Percentiles rank a stretch among this genome's conserved stretches.
Evolutionary conservation across 345 rosid species (phyloP).

Genomic region (Stellera chamaejasme): DNA sequence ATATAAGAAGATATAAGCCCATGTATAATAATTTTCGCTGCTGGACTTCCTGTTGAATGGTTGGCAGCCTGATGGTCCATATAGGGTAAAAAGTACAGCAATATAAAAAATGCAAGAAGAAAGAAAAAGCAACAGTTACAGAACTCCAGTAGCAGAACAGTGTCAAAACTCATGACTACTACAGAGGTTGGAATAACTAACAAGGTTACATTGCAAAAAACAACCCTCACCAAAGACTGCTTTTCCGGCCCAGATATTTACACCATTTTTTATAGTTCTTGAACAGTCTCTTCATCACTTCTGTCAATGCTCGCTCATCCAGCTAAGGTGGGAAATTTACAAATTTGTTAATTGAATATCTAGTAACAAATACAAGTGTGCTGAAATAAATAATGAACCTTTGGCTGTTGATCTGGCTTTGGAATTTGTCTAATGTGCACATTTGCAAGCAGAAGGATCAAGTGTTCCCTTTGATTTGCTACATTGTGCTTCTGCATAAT

Average conservation of each 20-base stretch:
- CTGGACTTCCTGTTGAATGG: conserved; percentile 91
- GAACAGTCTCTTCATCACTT: conserved; percentile 53
- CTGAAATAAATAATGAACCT: conserved; percentile 25
- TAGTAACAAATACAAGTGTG: conserved; percentile 3
- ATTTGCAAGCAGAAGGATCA: conserved; percentile 55
- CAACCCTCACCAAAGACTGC: conserved; percentile 52
- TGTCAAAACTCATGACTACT: too few relatives aligned
- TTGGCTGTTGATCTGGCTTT: conserved; percentile 41
- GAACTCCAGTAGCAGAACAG: not conserved
- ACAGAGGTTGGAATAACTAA: not conserved
- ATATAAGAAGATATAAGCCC: conserved; percentile 86
- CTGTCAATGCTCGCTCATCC: conserved; percentile 50
- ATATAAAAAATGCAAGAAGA: not conserved
- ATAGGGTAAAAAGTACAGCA: not conserved
- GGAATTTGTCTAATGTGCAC: conserved; percentile 46
- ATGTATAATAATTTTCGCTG: conserved; percentile 84
- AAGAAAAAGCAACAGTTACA: not conserved
- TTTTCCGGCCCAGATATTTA: conserved; percentile 58
- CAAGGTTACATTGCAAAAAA: not conserved
- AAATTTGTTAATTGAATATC: not conserved
- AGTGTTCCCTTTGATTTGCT: conserved; percentile 57
- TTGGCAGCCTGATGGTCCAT: conserved; percentile 57
- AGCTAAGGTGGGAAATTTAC: conserved; percentile 22
- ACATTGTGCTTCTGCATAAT: conserved; percentile 45
- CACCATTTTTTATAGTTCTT: conserved; percentile 64